Evolutionary conservation across 202 grass and related monocot species (phyloP), one percentile per base, ranked within the genome.

Genomic region (Eragrostis tef): DNA sequence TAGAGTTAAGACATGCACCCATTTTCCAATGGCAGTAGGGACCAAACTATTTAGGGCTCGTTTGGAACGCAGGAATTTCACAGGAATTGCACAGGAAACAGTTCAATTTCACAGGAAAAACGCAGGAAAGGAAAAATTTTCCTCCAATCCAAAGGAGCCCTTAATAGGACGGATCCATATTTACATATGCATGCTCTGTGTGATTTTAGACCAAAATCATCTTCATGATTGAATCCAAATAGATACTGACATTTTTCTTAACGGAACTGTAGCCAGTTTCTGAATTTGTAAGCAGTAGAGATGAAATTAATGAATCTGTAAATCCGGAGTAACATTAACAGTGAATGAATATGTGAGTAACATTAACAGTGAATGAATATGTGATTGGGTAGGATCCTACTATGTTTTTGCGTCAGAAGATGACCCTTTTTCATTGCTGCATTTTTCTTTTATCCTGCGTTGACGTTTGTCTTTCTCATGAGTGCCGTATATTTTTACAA

Each of bases 271-370:
- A 58, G 43, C 51, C 10, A 45, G 15, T 49, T 74, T 67, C 49
- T 68, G 41, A 75, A 75, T 74, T 42, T 86, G 6, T 72, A 48
- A 86, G 53, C 56, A 76, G 31, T 46, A 24, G 9, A 49, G 17
- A 59, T 22, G 41, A 64, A 34, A 19, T 4, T 42, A 70, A 64
- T 57, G 10, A 31, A 53, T 60, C 29, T 49, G 34, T 44, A 34
- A 31, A 53, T 60, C 29, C 49, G 34, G 49, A 73, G 11, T 64
- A 34, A 44, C 56, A 16, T 19, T 46, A 61, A 3, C 61, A 34
- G 17, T 4, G 27, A 70, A 63, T 57, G 10, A 31, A 52, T 60
- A 19, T 59, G 34, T 43, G 50, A 72, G 11, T 63, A 31, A 44
- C 57, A 17, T 19, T 46, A 62, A 3, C 62, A 47, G 44, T 24